Conservation (phyloP, 768 basidiomycete species). For the Floccularia luteovirens region DNA sequence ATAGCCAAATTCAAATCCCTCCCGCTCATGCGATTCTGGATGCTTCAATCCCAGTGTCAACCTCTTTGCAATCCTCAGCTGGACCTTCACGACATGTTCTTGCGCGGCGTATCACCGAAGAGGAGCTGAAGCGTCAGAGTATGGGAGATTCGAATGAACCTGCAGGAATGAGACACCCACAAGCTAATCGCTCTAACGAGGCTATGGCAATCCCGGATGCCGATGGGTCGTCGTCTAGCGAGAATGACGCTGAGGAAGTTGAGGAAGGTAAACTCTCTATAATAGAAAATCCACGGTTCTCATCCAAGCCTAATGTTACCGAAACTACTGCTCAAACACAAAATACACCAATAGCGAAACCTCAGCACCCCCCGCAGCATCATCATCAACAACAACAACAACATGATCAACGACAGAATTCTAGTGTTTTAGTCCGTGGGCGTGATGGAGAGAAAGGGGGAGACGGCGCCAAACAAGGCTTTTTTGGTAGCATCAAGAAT, state of each 20-base stretch:
- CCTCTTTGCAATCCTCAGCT: not conserved
- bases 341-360: no score
- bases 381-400: no score
- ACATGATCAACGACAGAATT: no score
- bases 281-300: conserved; percentile 52
- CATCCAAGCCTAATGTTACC: conserved; percentile 8
- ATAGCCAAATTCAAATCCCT: conserved; percentile 31
- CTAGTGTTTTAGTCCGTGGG: no score
- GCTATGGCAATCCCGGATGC: not conserved
- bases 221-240: conserved; percentile 2
- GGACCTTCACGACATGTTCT: conserved; percentile 15
- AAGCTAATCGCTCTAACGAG: conserved; percentile 1
- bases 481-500: conserved; percentile 3
- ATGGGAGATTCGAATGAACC: conserved; percentile 2
- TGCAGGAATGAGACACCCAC: not conserved
- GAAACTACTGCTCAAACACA: no score
- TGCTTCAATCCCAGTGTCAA: not conserved
- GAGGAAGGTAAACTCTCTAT: conserved; percentile 30
- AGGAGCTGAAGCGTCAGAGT: conserved; percentile 11
- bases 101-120: conserved; percentile 24
- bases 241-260: conserved; percentile 19
- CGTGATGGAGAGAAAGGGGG: not conserved
- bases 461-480: not conserved
- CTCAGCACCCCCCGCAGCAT: no score
- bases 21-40: conserved; percentile 34